Evolutionary conservation across 305 asterid species (phyloP).

Genomic region (Withania somnifera): DNA sequence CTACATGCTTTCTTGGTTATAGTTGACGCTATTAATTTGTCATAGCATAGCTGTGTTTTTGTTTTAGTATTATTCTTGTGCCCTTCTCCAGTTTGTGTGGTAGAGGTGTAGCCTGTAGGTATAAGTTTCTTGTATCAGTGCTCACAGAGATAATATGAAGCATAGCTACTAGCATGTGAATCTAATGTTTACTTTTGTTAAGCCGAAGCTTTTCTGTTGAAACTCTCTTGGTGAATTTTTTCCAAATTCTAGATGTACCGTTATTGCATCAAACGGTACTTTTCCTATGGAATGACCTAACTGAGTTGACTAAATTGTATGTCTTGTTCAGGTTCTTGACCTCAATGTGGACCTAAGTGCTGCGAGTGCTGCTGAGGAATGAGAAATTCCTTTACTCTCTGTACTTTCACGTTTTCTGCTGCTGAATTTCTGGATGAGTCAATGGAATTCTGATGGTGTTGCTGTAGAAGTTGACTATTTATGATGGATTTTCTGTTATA

Average conservation of each 20-base stretch:
- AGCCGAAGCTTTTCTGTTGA: not conserved
- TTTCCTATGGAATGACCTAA: not conserved
- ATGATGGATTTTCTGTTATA: not conserved
- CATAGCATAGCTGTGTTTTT: not conserved
- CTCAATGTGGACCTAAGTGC: constrained; percentile 87
- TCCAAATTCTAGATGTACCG: not conserved
- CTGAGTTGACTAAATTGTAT: not conserved
- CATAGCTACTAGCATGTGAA: not conserved
- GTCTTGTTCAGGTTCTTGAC: constrained; percentile 52
- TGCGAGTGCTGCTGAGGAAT: constrained; percentile 97
- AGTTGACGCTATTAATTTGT: not conserved
- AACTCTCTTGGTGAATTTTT: not conserved
- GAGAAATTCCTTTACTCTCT: constrained; percentile 15
- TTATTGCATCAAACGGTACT: not conserved
- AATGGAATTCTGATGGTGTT: not conserved
- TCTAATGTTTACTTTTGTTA: not conserved
- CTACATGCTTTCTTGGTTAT: not conserved
- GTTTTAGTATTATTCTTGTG: not conserved
- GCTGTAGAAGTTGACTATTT: not conserved
- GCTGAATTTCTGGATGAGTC: not conserved
- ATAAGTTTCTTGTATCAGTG: not conserved
- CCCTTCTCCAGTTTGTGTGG: not conserved
- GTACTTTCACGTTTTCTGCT: not conserved
- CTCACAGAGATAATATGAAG: not conserved
- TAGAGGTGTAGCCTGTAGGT: not conserved